phyloP scores from a whole-genome alignment of 345 rosid genomes.

The Balakata baccata region DNA sequence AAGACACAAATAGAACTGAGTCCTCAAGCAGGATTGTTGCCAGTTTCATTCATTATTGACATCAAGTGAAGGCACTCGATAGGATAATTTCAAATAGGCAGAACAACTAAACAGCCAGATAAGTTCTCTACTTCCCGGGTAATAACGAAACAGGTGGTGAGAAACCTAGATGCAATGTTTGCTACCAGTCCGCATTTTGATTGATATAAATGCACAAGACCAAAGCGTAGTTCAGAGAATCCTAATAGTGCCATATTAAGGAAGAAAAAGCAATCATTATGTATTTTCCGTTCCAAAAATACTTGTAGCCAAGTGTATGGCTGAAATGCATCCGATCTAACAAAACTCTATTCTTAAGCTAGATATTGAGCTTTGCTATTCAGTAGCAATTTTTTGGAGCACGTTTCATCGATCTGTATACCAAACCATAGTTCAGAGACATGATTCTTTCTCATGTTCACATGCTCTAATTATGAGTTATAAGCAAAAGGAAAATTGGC shows the following conservation, averaged over 20 bases:
- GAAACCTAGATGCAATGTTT: not conserved
- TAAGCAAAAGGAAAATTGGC: not conserved
- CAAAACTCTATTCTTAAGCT: slow-evolving; percentile 1
- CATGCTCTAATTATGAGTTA: not conserved
- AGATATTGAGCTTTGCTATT: not conserved
- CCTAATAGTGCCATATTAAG: not conserved
- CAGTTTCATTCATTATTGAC: not conserved
- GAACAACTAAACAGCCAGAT: not conserved
- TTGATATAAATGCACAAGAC: not conserved
- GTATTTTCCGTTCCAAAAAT: not conserved
- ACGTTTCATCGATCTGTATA: not conserved
- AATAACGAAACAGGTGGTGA: not conserved
- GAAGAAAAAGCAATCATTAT: not conserved
- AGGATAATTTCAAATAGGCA: not conserved
- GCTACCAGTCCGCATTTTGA: not conserved
- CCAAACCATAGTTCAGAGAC: not conserved
- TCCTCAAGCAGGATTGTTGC: not conserved
- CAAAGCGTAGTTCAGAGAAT: too few species aligned
- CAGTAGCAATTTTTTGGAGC: slow-evolving; percentile 1
- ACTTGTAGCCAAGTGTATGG: not conserved
- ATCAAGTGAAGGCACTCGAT: not conserved
- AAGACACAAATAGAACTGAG: not conserved
- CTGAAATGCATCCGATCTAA: not conserved
- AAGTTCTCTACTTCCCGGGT: not conserved
- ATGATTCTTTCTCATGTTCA: not conserved